Evolutionary conservation across 371 early-diverging fungal genomes (phyloP), one percentile per base, ranked within the genome.

Genomic region (Catenaria anguillulae): DNA sequence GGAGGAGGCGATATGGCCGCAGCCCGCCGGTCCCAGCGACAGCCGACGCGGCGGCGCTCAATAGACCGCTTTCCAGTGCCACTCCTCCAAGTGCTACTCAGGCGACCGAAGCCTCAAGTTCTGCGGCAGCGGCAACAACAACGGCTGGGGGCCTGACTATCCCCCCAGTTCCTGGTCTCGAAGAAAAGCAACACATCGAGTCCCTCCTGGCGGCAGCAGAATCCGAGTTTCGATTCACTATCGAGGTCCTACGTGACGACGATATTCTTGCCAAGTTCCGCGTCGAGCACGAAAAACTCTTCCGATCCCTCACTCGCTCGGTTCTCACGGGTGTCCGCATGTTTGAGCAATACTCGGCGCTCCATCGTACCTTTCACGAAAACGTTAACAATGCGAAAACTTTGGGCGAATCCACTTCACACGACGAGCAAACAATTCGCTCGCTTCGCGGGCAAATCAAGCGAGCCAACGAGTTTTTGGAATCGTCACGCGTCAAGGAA

Each of bases 401-500:
- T 12, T 19, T 58, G 4, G 24, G 29, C 13, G 58, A 58, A 26
- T 40, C 58, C 26, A 40, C 36, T n/a, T 58, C 58, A 31, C 36
- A 58, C 29, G 58, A 58, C 42, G 58, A 58, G 58, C 35, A 33
- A 31, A 58, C 58, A 12, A 58, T 58, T 35, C 36, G 43, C 4
- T n/a, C n/a, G 24, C 21, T 58, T 1, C 8, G 21, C 6, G 58
- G 58, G 15, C 58, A 58, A 31, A 58, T 58, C 31, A 58, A 58
- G 36, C 36, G 43, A n/a, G 58, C 58, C 4, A 58, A 58, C 58
- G 58, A 58, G 43, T 58, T 58, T 15, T 21, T 58, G 17, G 58
- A 58, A 31, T 58, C 58, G 36, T n/a, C 58, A 4, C n/a, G 58
- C 26, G 31, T 58, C 29, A 58, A 42, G 35, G 58, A 58, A 36